phyloP scores from a whole-genome alignment of 2,329 filamentous ascomycete species.

The Sporothrix luriei region DNA sequence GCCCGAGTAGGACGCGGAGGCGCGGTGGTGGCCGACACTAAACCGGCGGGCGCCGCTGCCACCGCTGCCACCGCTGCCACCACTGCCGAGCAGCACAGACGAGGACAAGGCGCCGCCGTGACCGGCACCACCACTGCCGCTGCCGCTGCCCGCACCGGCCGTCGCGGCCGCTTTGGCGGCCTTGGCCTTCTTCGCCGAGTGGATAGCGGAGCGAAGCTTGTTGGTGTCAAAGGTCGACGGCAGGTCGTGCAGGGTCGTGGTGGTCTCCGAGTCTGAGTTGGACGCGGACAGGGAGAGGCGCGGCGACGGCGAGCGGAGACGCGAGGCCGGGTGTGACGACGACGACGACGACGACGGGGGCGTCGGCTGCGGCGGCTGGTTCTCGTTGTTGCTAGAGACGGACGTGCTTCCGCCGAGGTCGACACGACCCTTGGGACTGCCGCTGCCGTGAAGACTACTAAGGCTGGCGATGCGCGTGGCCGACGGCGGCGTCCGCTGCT shows the following conservation, averaged over 20 bases:
- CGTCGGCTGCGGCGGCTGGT: slow-evolving; percentile 46
- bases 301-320: slow-evolving; percentile 31
- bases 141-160: slow-evolving; percentile 38
- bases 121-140: slow-evolving; percentile 41
- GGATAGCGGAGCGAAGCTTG: slow-evolving; percentile 59
- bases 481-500: slow-evolving; percentile 50
- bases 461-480: slow-evolving; percentile 40
- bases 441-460: slow-evolving; percentile 34
- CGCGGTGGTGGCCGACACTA: slow-evolving; percentile 39
- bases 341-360: slow-evolving; percentile 33
- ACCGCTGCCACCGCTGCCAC: slow-evolving; percentile 2
- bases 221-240: slow-evolving; percentile 54
- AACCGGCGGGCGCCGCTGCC: slow-evolving; percentile 33
- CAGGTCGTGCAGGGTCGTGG: slow-evolving; percentile 21
- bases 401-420: background rate
- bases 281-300: slow-evolving; percentile 39
- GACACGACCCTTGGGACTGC: slow-evolving; percentile 40
- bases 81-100: slow-evolving; percentile 35
- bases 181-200: slow-evolving; percentile 52
- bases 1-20: slow-evolving; percentile 46
- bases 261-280: slow-evolving; percentile 32
- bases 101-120: slow-evolving; percentile 48
- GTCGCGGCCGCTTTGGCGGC: slow-evolving; percentile 24
- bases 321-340: slow-evolving; percentile 30
- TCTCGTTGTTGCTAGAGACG: slow-evolving; percentile 48